Evolutionary conservation across 306 rosid genomes (phyloP).

Genomic region (Vigna trinervia): DNA sequence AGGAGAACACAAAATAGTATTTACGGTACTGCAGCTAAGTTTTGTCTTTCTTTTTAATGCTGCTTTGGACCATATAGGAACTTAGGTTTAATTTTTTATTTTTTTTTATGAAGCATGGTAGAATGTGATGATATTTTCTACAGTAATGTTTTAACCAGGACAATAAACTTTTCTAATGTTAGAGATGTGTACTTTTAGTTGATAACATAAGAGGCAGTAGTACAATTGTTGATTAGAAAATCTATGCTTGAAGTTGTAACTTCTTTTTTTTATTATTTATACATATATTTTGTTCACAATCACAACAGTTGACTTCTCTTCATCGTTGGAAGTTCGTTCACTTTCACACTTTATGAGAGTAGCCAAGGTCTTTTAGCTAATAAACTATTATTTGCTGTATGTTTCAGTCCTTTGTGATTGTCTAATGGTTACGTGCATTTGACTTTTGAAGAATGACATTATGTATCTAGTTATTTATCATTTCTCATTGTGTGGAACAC

Average conservation of each 20-base stretch:
- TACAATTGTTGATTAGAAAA: neutral
- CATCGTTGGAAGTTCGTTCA: neutral
- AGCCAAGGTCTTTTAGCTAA: neutral
- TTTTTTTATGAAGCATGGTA: neutral
- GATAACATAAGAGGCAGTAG: neutral
- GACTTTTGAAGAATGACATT: slow-evolving; percentile 11
- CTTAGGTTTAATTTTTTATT: neutral
- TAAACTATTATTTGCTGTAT: neutral
- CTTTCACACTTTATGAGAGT: neutral
- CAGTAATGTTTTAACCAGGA: neutral
- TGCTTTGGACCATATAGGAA: slow-evolving; percentile 2
- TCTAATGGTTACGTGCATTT: slow-evolving; percentile 16
- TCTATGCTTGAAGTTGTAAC: neutral
- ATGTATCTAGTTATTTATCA: neutral
- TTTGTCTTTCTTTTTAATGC: neutral
- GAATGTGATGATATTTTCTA: neutral
- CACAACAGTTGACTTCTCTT: neutral
- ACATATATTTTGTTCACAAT: neutral
- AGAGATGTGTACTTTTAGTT: neutral
- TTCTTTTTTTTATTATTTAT: neutral
- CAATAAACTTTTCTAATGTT: neutral
- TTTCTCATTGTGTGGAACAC: neutral
- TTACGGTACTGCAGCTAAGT: too few species aligned
- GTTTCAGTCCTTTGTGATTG: slow-evolving; percentile 1
- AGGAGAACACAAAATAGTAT: too few species aligned